A percentile compares a stretch with the other conserved stretches of the same genome.
phyloP scores from a whole-genome alignment of 805 yeast species.

The Yarrowia osloensis region DNA sequence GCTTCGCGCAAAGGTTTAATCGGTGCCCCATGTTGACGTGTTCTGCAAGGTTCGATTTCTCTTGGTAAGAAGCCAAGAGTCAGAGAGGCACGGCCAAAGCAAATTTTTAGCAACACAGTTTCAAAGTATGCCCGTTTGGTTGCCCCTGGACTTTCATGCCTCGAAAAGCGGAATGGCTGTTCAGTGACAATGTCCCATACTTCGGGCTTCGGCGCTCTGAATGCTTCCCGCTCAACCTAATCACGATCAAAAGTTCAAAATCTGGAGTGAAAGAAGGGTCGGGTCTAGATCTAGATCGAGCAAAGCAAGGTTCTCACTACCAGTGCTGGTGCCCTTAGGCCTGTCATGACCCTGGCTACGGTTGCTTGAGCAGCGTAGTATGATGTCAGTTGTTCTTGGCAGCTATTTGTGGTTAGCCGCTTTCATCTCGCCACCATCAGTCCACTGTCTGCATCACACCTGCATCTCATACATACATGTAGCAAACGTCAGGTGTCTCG shows the following conservation, averaged over 20 bases:
- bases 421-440: background rate
- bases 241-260: background rate
- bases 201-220: background rate
- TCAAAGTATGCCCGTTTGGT: no score
- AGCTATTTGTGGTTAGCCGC: no score
- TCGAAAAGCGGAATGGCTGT: no score
- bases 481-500: constrained; percentile 8
- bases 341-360: no score
- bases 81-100: background rate
- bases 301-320: background rate
- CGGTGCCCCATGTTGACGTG: background rate
- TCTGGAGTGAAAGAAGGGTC: background rate
- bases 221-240: background rate
- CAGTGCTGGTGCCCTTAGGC: no score
- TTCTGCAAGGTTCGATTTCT: background rate
- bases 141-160: no score
- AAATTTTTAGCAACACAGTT: no score
- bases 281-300: background rate
- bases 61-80: background rate
- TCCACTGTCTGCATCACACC: background rate
- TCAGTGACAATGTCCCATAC: no score
- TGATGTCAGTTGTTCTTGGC: no score
- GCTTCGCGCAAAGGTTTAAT: no score
- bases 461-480: background rate
- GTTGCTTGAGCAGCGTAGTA: background rate